phyloP scores from a whole-genome alignment of 331 rosid species.

The Erythrophleum ivorense region DNA sequence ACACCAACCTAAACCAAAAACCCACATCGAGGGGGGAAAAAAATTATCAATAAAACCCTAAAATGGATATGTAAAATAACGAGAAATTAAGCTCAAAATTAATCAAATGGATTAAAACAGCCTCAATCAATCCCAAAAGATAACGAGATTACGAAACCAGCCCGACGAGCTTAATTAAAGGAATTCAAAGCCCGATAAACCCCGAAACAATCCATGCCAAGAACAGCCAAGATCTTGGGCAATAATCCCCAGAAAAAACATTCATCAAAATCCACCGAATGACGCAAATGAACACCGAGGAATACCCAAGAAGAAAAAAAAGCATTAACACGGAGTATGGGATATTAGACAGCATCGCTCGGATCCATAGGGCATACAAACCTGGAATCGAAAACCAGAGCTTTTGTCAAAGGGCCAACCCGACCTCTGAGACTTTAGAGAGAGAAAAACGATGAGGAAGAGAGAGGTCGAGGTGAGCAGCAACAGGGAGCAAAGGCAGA shows the following conservation, averaged over 20 bases:
- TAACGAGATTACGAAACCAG: slow-evolving; percentile 45
- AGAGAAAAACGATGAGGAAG: slow-evolving; percentile 47
- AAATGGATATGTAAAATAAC: slow-evolving; percentile 29
- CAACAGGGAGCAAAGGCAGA: slow-evolving; percentile 52
- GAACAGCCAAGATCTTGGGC: slow-evolving; percentile 47
- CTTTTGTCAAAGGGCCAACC: slow-evolving; percentile 58
- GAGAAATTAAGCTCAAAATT: slow-evolving; percentile 23
- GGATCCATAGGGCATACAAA: slow-evolving; percentile 71
- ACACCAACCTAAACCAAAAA: slow-evolving; percentile 39
- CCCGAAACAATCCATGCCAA: slow-evolving; percentile 34
- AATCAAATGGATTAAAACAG: slow-evolving; percentile 42
- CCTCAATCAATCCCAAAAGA: slow-evolving; percentile 35
- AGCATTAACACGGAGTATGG: not conserved
- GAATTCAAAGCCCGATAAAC: slow-evolving; percentile 35
- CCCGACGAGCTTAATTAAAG: slow-evolving; percentile 41
- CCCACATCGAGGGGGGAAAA: slow-evolving; percentile 38
- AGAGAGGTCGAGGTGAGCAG: slow-evolving; percentile 56
- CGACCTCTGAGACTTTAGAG: slow-evolving; percentile 70
- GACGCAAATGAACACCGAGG: slow-evolving; percentile 19
- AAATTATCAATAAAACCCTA: slow-evolving; percentile 51
- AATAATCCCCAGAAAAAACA: slow-evolving; percentile 44
- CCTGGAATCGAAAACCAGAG: slow-evolving; percentile 68
- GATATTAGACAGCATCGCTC: slow-evolving; percentile 36
- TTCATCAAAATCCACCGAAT: slow-evolving; percentile 56
- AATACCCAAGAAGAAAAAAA: not conserved